These are phyloP conservation scores for Dryadomyces sulphureus DNA, from an alignment of 2,329 filamentous ascomycete species.

Conservation along the genomic window DNA sequence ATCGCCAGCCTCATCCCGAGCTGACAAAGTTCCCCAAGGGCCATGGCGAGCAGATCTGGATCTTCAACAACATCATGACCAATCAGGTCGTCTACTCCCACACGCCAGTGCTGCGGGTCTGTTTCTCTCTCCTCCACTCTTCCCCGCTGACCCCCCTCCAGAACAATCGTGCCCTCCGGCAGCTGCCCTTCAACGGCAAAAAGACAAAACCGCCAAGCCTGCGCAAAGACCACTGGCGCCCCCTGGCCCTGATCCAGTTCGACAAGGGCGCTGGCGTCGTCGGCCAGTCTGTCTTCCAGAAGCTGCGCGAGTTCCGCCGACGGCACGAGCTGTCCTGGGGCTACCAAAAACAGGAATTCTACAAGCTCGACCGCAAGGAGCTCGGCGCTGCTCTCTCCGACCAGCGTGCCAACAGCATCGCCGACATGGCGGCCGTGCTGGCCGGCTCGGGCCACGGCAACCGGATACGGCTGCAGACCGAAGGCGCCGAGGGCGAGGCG, in stretches of 20 bases:
- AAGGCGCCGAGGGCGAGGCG: slow-evolving; percentile 11
- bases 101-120: slow-evolving; percentile 28
- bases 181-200: slow-evolving; percentile 50
- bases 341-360: slow-evolving; percentile 24
- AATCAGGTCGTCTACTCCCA: slow-evolving; percentile 40
- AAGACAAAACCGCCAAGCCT: slow-evolving; percentile 48
- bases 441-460: slow-evolving; percentile 36
- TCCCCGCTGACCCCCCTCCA: slow-evolving; percentile 3
- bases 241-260: slow-evolving; percentile 45
- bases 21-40: slow-evolving; percentile 17
- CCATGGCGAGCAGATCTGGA: slow-evolving; percentile 43
- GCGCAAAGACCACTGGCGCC: slow-evolving; percentile 53
- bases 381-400: slow-evolving; percentile 39
- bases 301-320: slow-evolving; percentile 48
- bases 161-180: slow-evolving; percentile 15
- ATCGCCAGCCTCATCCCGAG: slow-evolving; percentile 13
- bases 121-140: slow-evolving; percentile 6
- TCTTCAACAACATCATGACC: slow-evolving; percentile 34
- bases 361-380: slow-evolving; percentile 24
- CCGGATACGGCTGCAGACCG: slow-evolving; percentile 21
- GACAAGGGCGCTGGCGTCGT: slow-evolving; percentile 33
- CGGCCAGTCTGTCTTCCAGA: slow-evolving; percentile 45
- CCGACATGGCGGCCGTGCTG: slow-evolving; percentile 47
- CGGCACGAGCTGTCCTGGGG: slow-evolving; percentile 50
- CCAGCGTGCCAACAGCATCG: slow-evolving; percentile 46